Base-by-base conservation (phyloP, 805 yeast genomes). In the Spathaspora hagerdaliae region DNA sequence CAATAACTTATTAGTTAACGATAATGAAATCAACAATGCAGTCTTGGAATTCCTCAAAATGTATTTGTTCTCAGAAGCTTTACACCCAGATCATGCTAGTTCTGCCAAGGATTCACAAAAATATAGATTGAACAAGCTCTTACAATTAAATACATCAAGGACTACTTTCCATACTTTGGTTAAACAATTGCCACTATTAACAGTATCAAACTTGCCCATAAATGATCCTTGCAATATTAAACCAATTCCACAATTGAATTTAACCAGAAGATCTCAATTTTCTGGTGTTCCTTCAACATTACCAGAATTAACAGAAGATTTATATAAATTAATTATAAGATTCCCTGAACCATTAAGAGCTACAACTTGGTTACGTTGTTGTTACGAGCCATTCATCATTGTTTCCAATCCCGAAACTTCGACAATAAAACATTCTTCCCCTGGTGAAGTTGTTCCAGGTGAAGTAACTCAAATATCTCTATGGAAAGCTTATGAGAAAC, bases 381-480 rank as follows among this genome's bases (percentile, higher is more conserved):
- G 92, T 53, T 94, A 90, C 66, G 90, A 83, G 55, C 89, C 95
- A 5, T 70, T 78, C 9, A 49, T 52, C 41, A 49, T 44, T 37
- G 45, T 48, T 12, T 44, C 43, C 13, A 49, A 42, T 9, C 13
- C 32, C 5, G 81, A 76, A 7, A 38, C 39, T 6, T 11, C 26
- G 6, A 9, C 27, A 2, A 19, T n/a, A 3, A 39, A 46, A 31
- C 27, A 41, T 14, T 39, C 57, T 6, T 9, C 12, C 12, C 12
- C 9, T 29, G 32, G 32, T 29, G 65, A 60, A 13, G 59, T 55
- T 31, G 45, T 58, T 12, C 65, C 71, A 1, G 89, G 92, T 4
- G 96, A 90, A 59, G 96, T 91, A 9, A 90, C 97, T 0, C 99
- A 94, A 67, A 91, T 94, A 26, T 86, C 95, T 14, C 75, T 94